phyloP scores from a whole-genome alignment of 805 yeast species.

The Ascoidea rubescens region DNA sequence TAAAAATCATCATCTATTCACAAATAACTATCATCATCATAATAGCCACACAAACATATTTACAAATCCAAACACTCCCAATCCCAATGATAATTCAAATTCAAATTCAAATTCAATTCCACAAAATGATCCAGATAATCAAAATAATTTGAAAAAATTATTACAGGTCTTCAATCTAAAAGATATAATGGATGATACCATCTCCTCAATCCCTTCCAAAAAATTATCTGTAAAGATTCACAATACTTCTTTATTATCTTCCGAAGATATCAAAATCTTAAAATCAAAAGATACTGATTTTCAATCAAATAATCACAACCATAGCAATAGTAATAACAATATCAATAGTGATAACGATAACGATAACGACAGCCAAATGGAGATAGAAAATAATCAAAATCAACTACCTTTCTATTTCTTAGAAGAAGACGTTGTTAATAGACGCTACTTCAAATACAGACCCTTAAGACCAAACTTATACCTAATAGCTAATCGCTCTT shows the following conservation, averaged over 20 bases:
- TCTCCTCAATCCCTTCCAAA: background rate
- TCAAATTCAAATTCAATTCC: background rate
- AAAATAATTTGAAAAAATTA: too few species aligned
- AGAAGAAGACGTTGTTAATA: constrained; percentile 75
- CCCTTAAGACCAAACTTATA: constrained; percentile 62
- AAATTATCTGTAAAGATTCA: background rate
- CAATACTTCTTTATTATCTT: constrained; percentile 1
- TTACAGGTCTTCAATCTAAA: too few species aligned
- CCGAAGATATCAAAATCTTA: constrained; percentile 3
- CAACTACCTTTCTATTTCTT: constrained; percentile 24
- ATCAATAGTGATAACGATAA: background rate
- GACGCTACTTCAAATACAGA: constrained; percentile 67
- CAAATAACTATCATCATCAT: background rate
- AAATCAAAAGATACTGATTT: constrained; percentile 1
- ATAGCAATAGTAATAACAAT: background rate
- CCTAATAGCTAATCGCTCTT: constrained; percentile 37
- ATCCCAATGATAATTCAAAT: background rate
- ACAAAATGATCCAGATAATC: background rate
- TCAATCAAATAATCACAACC: background rate
- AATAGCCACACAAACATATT: background rate
- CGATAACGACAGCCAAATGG: background rate
- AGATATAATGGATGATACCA: background rate
- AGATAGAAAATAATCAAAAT: background rate
- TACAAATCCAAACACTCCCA: too few species aligned
- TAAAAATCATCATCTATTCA: background rate